Evolutionary conservation across 1,139 yeast species (phyloP).

Genomic region (Candida tetrigidarum): DNA sequence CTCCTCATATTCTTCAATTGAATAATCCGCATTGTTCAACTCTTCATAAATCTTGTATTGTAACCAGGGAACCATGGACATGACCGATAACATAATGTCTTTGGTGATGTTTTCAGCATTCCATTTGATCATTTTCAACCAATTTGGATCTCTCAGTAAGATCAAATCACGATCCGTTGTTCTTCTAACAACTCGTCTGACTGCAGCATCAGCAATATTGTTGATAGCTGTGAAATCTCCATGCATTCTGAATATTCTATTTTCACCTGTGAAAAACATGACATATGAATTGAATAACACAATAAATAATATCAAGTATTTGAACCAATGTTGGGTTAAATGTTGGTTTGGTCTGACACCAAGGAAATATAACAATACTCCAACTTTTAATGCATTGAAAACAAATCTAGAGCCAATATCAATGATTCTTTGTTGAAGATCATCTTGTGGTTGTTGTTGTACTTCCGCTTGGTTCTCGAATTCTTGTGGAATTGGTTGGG

Average conservation of each 20-base stretch:
- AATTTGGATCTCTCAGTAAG: constrained; percentile 16
- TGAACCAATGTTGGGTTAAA: constrained; percentile 17
- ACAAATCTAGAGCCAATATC: constrained; percentile 14
- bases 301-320: constrained; percentile 11
- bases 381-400: constrained; percentile 11
- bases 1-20: constrained; percentile 1
- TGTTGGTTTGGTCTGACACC: constrained; percentile 16
- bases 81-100: constrained; percentile 24
- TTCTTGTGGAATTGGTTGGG: neutral
- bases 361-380: constrained; percentile 12
- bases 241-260: constrained; percentile 12
- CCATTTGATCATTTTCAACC: constrained; percentile 16
- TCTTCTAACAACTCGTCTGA: constrained; percentile 23
- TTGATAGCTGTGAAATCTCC: neutral
- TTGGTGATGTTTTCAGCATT: constrained; percentile 22
- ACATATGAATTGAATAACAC: constrained; percentile 15
- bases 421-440: constrained; percentile 13
- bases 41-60: constrained; percentile 19
- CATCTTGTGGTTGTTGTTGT: constrained; percentile 9
- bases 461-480: neutral
- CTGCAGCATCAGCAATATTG: constrained; percentile 18
- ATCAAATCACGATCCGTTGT: constrained; percentile 30
- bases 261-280: constrained; percentile 15
- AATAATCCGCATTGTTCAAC: constrained; percentile 13
- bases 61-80: constrained; percentile 27